A percentile compares a stretch with the other conserved stretches of the same genome.
phyloP scores from a whole-genome alignment of 225 moss, liverwort and hornwort genomes.

The Physcomitrium patens region DNA sequence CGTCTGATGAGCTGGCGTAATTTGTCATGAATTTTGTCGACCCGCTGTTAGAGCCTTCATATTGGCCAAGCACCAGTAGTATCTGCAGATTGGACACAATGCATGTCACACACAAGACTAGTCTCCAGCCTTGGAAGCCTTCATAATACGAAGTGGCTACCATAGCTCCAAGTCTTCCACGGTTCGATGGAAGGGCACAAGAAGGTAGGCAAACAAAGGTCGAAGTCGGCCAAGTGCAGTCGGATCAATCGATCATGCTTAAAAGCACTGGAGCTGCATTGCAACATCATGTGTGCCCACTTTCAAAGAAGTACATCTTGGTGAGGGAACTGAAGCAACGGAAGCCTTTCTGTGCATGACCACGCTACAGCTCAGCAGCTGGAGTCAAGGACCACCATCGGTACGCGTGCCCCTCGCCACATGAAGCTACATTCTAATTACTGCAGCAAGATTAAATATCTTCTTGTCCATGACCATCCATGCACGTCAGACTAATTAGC shows the following conservation, averaged over 20 bases:
- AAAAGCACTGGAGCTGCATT: slow-evolving; percentile 11
- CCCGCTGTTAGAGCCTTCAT: slow-evolving; percentile 1
- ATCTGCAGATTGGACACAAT: slow-evolving; percentile 23
- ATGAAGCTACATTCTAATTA: slow-evolving; percentile 14
- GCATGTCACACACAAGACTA: slow-evolving; percentile 22
- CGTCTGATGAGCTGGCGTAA: slow-evolving; percentile 49
- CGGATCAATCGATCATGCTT: slow-evolving; percentile 12
- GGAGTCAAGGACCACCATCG: slow-evolving; percentile 28
- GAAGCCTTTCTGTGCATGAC: slow-evolving; percentile 33
- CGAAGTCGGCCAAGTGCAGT: slow-evolving; percentile 1
- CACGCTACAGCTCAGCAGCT: slow-evolving; percentile 26
- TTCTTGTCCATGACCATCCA: slow-evolving; percentile 17
- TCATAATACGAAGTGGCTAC: slow-evolving; percentile 17
- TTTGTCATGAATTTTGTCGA: slow-evolving; percentile 38
- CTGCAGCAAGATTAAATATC: slow-evolving; percentile 13
- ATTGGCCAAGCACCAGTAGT: slow-evolving; percentile 30
- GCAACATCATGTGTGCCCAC: slow-evolving; percentile 17
- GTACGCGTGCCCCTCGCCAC: slow-evolving; percentile 1
- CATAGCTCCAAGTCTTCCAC: slow-evolving; percentile 11
- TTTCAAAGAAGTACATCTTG: background rate
- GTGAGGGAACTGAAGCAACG: slow-evolving; percentile 17
- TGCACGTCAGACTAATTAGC: slow-evolving; percentile 31
- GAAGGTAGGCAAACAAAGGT: background rate
- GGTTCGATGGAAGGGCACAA: background rate
- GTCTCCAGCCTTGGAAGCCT: slow-evolving; percentile 22